Percentiles rank a stretch among this genome's conserved stretches.
Evolutionary conservation across 2,329 filamentous ascomycete species (phyloP).

Genomic region (Microsporum canis): DNA sequence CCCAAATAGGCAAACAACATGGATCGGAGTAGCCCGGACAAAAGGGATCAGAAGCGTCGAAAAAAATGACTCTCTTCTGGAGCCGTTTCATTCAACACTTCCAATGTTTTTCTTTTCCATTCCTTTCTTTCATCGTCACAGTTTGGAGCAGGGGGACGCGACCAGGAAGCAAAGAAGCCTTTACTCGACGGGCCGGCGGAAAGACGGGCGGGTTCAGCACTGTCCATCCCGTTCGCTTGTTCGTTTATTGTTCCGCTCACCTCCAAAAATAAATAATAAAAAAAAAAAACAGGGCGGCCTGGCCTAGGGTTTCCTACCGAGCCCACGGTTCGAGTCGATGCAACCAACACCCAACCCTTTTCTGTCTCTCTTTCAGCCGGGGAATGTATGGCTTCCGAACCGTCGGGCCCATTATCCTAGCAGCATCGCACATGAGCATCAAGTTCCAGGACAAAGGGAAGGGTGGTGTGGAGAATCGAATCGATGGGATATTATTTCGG

Average conservation of each 20-base stretch:
- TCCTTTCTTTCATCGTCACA: background rate
- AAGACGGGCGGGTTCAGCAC: background rate
- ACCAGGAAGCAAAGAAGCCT: background rate
- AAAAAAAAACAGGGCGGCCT: too few relatives aligned
- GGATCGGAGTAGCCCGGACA: background rate
- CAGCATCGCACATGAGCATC: background rate
- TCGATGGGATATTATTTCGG: background rate
- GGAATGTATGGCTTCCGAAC: background rate
- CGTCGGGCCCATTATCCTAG: background rate
- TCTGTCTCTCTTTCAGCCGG: background rate
- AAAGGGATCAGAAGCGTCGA: background rate
- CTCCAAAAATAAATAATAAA: background rate
- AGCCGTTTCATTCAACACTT: background rate
- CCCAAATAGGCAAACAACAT: background rate
- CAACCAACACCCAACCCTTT: background rate
- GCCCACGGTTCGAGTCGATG: background rate
- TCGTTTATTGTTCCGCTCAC: background rate
- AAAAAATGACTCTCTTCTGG: background rate
- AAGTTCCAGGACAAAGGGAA: background rate
- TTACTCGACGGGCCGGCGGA: background rate
- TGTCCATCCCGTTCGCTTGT: background rate
- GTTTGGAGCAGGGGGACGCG: background rate
- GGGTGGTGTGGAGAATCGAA: constrained; percentile 1
- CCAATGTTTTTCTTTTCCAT: background rate
- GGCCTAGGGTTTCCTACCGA: background rate